Evolutionary conservation across 2,329 filamentous ascomycete genomes (phyloP), one percentile per base, ranked within the genome.

Genomic region (Paecilomyces niveus): DNA sequence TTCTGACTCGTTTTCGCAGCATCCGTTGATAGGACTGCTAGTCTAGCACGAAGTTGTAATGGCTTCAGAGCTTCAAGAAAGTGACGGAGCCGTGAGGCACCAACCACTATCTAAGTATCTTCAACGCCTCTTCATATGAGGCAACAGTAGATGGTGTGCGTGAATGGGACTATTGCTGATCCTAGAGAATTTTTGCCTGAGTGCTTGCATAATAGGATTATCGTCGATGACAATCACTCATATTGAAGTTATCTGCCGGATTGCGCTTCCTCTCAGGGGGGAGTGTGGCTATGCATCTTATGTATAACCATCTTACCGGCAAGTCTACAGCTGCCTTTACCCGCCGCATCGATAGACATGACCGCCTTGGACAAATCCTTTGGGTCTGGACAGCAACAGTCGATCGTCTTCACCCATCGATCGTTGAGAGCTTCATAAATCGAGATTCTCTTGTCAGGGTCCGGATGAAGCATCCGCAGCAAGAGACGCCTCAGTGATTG

Each of bases 381-480:
- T 83, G 65, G 57, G 33, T 92, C 89, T 3, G 85, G 75, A 65
- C 90, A 87, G 71, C 90, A 95, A 75, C 90, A 94, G 65, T 92
- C 89, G 49, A 92, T 83, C 56, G 81, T 83, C 76, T 84, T 88
- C 66, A 94, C 77, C 81, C 86, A 91, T n/a, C 86, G 80, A 65
- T 89, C 85, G 61, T 82, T 85, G 57, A 91, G 76, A 1, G 90
- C 85, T 1, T 90, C 84, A 6, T 81, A 75, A 55, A 94, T 89
- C 29, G 81, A 83, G 64, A 88, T 85, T 50, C 92, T 88, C 69
- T 85, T 85, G 7, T 76, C 73, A 0, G 92, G 90, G 63, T 92
- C 78, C 0, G 91, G 90, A 71, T 96, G 86, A 32, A 96, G 81
- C 91, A 96, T 95, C 70, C 84, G 86, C 55, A 94, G 76, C 10